Percentiles rank a stretch among this genome's conserved stretches.
phyloP scores from a whole-genome alignment of 164 flowering plant species.

The Paratinospora sagittata region DNA sequence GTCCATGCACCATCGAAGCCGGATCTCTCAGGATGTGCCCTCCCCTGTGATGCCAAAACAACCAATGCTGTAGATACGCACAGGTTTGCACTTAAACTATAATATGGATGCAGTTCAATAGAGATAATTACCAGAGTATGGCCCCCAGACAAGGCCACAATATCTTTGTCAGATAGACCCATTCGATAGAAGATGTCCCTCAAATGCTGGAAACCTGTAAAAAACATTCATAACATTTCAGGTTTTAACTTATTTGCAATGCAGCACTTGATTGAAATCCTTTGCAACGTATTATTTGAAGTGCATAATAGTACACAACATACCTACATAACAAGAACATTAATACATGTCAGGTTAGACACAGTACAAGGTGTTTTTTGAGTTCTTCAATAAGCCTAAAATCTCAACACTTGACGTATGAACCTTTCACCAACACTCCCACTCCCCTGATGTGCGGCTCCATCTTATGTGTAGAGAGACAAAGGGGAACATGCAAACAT shows the following conservation, averaged over 20 bases:
- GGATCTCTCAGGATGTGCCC: conserved; percentile 75
- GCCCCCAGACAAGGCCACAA: conserved; percentile 85
- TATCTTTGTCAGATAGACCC: conserved; percentile 89
- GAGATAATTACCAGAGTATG: conserved; percentile 68
- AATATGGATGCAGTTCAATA: not conserved
- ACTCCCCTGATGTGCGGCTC: too few species aligned
- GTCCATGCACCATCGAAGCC: conserved; percentile 91
- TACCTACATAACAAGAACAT: not conserved
- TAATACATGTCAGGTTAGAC: not conserved
- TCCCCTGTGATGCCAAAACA: conserved; percentile 41
- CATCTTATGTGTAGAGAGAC: too few species aligned
- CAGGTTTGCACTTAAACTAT: not conserved
- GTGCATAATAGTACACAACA: not conserved
- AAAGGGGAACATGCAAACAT: too few species aligned
- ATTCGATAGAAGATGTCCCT: conserved; percentile 70
- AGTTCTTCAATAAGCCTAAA: not conserved
- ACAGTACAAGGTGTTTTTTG: not conserved
- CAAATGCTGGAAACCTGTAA: conserved; percentile 64
- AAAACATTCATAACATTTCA: conserved; percentile 5
- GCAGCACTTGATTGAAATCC: not conserved
- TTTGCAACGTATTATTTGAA: not conserved
- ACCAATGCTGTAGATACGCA: not conserved
- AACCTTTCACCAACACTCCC: too few species aligned
- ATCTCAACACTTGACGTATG: not conserved
- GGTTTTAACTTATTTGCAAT: not conserved